Evolutionary conservation across 495 filamentous ascomycete species (phyloP).

Genomic region (Daldinia vernicosa): DNA sequence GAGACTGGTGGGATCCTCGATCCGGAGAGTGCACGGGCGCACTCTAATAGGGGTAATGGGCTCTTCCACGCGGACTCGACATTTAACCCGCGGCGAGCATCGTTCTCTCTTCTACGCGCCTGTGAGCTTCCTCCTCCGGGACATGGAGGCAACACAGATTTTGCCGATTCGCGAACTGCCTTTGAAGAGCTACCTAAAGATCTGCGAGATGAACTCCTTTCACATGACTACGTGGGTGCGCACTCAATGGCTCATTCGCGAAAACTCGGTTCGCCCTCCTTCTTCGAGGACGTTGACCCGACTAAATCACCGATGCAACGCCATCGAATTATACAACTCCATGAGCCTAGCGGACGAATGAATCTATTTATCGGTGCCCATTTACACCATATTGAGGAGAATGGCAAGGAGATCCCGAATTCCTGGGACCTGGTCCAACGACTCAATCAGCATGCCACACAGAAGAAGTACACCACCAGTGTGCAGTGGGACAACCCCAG

Average conservation of each 20-base stretch:
- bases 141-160: constrained; percentile 65
- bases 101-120: constrained; percentile 63
- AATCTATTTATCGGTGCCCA: constrained; percentile 66
- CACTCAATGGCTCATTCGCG: constrained; percentile 65
- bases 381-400: constrained; percentile 62
- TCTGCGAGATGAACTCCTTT: constrained; percentile 51
- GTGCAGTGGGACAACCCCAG: constrained; percentile 59
- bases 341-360: constrained; percentile 62
- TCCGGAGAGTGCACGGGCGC: constrained; percentile 50
- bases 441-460: constrained; percentile 58
- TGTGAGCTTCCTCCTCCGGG: constrained; percentile 60
- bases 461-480: constrained; percentile 58
- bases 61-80: constrained; percentile 69
- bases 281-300: constrained; percentile 60
- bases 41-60: constrained; percentile 61
- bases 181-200: constrained; percentile 59
- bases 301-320: constrained; percentile 53
- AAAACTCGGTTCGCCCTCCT: constrained; percentile 61
- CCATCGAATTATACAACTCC: constrained; percentile 61
- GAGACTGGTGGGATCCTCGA: constrained; percentile 52
- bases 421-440: constrained; percentile 52
- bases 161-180: constrained; percentile 65
- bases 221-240: constrained; percentile 61
- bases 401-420: constrained; percentile 47
- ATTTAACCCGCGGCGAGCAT: constrained; percentile 68